These are phyloP conservation scores for Protomyces arabidopsidicola DNA, from an alignment of 1,139 yeast genomes.

Conservation along the genomic window DNA sequence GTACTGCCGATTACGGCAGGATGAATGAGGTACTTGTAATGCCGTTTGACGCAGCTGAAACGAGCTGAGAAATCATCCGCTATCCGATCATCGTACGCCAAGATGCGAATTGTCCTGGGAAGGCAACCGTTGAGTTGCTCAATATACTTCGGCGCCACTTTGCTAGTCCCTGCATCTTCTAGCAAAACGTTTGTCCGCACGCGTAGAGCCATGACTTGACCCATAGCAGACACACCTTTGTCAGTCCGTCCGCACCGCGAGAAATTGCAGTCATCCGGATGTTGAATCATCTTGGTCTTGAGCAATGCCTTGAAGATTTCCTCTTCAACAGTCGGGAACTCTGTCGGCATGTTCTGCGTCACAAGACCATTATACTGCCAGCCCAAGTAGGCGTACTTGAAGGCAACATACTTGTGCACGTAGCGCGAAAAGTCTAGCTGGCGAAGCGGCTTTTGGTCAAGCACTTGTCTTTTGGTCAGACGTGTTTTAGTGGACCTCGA, in stretches of 20 bases:
- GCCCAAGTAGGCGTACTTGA: conserved; percentile 81
- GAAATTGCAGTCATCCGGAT: conserved; percentile 51
- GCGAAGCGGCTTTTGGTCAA: background rate
- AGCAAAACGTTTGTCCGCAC: conserved; percentile 46
- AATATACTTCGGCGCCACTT: conserved; percentile 79
- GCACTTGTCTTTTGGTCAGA: background rate
- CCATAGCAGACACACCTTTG: conserved; percentile 93
- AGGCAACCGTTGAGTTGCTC: conserved; percentile 67
- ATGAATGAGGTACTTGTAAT: conserved; percentile 74
- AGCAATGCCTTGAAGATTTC: conserved; percentile 65
- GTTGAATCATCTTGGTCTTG: conserved; percentile 61
- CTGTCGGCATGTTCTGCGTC: conserved; percentile 66
- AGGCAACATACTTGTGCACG: conserved; percentile 65
- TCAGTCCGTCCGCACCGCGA: conserved; percentile 97
- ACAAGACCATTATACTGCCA: conserved; percentile 94
- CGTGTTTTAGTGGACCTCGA: background rate
- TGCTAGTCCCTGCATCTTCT: conserved; percentile 30
- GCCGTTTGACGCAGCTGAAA: conserved; percentile 77
- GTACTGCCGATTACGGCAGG: conserved; percentile 27
- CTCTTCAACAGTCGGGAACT: conserved; percentile 82
- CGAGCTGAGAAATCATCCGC: conserved; percentile 84
- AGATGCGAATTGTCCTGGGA: conserved; percentile 78
- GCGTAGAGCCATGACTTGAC: conserved; percentile 78
- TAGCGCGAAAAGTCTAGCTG: conserved; percentile 62
- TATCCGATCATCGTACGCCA: conserved; percentile 76